A percentile compares a stretch with the other conserved stretches of the same genome.
phyloP scores from a whole-genome alignment of 495 filamentous ascomycete genomes.

The Sabuloglossum arenarium region DNA sequence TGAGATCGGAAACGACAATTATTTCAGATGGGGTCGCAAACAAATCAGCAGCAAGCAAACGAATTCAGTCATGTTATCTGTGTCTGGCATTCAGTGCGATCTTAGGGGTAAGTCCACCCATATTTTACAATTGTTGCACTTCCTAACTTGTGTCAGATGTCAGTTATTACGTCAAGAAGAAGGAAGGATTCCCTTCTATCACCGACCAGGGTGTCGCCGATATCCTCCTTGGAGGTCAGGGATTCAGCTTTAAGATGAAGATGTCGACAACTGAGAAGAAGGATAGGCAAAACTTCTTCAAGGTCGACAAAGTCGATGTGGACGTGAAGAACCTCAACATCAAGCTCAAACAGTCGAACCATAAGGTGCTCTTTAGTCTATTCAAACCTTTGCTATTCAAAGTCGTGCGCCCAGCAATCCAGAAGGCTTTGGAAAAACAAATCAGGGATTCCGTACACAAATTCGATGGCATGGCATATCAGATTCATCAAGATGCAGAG shows the following conservation, averaged over 20 bases:
- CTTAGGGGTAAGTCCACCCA: slow-evolving; percentile 20
- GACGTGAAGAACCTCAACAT: slow-evolving; percentile 70
- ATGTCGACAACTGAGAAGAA: slow-evolving; percentile 59
- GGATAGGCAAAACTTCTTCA: slow-evolving; percentile 72
- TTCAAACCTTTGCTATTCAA: slow-evolving; percentile 80
- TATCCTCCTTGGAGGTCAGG: slow-evolving; percentile 69
- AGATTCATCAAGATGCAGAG: slow-evolving; percentile 67
- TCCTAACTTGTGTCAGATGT: slow-evolving; percentile 32
- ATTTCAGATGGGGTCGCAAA: slow-evolving; percentile 90
- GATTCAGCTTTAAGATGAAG: slow-evolving; percentile 81
- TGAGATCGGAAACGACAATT: slow-evolving; percentile 82
- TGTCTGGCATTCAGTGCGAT: slow-evolving; percentile 79
- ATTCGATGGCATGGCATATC: slow-evolving; percentile 46
- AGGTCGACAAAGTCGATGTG: slow-evolving; percentile 73
- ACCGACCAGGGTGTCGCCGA: slow-evolving; percentile 81
- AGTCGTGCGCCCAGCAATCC: slow-evolving; percentile 60
- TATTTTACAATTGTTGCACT: not conserved
- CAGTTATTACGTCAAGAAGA: slow-evolving; percentile 87
- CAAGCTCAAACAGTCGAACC: slow-evolving; percentile 81
- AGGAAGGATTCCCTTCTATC: slow-evolving; percentile 83
- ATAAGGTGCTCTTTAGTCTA: slow-evolving; percentile 73
- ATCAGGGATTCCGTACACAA: slow-evolving; percentile 58
- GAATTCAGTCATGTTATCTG: slow-evolving; percentile 65
- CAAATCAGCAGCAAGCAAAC: slow-evolving; percentile 53
- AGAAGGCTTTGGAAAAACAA: slow-evolving; percentile 73